Base-by-base conservation (phyloP, 2,329 filamentous ascomycete genomes). In the Nemania sp. region DNA sequence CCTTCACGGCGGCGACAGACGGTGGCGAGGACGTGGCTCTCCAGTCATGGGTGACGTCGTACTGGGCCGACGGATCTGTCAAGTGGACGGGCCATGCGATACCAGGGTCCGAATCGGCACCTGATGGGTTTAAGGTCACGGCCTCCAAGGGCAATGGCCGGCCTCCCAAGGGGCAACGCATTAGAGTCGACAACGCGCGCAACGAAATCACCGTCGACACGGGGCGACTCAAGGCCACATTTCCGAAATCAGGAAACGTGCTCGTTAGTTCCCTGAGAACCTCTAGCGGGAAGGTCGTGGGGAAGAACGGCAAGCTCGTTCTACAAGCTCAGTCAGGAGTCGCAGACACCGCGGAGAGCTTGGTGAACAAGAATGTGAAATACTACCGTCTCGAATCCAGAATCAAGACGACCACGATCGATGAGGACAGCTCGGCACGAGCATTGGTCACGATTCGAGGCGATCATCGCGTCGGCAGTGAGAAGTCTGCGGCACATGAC, bases 51-150 rank as follows among this genome's bases (percentile, higher is more conserved):
- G 74, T 79, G 2, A 86, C 81, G 0, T 83, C 80, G 0, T 84
- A 83, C 68, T 87, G 84, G 85, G 77, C 80, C 1, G 85, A 87
- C 71, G 82, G 81, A 25, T 85, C 84, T 0, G 76, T 86, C 54
- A 87, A 87, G 67, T 87, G 85, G 85, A 85, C 81, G 2, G 84
- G 78, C 0, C 85, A 87, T 66, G 83, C 84, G 0, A 74, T 87
- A 45, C 71, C 78, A 12, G 78, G 74, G 5, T 77, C 76, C 0
- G 77, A 79, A 1, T 67, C 65, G 0, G 69, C 77, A 1, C 68
- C 75, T 3, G 75, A 78, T 2, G 74, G 76, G 17, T 84, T 84
- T 66, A 79, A 73, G 0, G 71, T 83, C 54, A 75, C 68, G 1
- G 70, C 71, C 2, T 72, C 68, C 5, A 62, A 48, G 21, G 50